Percentiles rank a stretch among this genome's conserved stretches.
These are phyloP conservation scores for Ustulina deusta DNA, from an alignment of 2,329 filamentous ascomycete genomes.

Conservation along the genomic window DNA sequence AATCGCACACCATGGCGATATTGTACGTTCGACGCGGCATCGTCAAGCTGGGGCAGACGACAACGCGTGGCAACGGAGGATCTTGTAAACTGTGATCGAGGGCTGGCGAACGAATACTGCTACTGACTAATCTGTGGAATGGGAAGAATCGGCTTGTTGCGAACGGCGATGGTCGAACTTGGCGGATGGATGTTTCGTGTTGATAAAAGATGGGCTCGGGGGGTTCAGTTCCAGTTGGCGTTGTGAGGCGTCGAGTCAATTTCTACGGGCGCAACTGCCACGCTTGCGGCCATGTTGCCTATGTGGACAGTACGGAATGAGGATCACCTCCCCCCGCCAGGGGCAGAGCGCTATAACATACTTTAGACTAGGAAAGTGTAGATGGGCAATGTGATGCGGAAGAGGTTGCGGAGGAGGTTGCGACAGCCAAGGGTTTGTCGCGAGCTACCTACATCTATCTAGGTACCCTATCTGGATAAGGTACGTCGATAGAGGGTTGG, in stretches of 20 bases:
- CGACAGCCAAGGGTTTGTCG: not conserved
- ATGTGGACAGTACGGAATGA: not conserved
- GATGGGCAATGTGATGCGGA: not conserved
- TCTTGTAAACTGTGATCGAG: not conserved
- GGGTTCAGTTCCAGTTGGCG: not conserved
- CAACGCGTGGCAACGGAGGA: not conserved
- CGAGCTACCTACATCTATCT: not conserved
- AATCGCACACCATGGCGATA: conserved; percentile 96
- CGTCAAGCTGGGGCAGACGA: conserved; percentile 45
- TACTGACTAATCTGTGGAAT: not conserved
- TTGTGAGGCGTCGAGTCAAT: not conserved
- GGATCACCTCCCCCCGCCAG: not conserved
- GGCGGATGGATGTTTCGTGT: not conserved
- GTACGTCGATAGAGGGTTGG: not conserved
- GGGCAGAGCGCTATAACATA: not conserved
- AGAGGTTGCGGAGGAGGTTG: not conserved
- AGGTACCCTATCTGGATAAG: not conserved
- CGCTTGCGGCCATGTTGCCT: conserved; percentile 14
- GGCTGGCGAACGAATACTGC: not conserved
- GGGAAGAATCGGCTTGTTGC: not conserved
- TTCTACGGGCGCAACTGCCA: not conserved
- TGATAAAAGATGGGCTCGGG: not conserved
- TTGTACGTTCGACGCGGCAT: conserved; percentile 72
- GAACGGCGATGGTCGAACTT: conserved; percentile 5
- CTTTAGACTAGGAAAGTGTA: not conserved